phyloP scores from a whole-genome alignment of 2,329 filamentous ascomycete genomes.

The Fusarium penzigii region DNA sequence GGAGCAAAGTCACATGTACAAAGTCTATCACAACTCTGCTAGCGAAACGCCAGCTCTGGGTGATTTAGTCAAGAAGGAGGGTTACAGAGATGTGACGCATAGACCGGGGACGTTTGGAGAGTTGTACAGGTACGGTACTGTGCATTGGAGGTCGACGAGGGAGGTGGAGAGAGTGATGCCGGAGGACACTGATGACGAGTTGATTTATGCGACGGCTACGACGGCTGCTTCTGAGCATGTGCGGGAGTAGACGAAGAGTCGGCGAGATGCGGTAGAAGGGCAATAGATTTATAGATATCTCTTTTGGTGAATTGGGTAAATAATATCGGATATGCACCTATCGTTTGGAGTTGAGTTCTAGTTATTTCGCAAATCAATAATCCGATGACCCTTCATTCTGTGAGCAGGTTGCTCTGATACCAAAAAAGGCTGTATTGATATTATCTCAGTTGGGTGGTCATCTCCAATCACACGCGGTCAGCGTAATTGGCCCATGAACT shows the following conservation, averaged over 20 bases:
- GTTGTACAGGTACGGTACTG: constrained; percentile 36
- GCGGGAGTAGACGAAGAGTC: not conserved
- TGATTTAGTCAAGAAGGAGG: constrained; percentile 32
- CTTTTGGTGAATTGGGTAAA: not conserved
- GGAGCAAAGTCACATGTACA: constrained; percentile 38
- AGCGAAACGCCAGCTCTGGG: constrained; percentile 32
- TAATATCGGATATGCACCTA: too few relatives aligned
- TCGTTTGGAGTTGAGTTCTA: too few relatives aligned
- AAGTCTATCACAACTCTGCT: constrained; percentile 39
- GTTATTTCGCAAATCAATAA: too few relatives aligned
- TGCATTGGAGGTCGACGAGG: constrained; percentile 34
- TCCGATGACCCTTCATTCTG: too few relatives aligned
- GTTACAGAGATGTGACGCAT: constrained; percentile 29
- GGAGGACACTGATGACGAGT: constrained; percentile 18
- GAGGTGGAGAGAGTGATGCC: constrained; percentile 27
- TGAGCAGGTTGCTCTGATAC: too few relatives aligned
- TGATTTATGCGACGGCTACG: constrained; percentile 19
- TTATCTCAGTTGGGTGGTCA: too few relatives aligned
- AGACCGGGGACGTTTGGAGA: constrained; percentile 37
- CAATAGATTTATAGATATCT: not conserved
- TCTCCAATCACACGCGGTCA: too few relatives aligned
- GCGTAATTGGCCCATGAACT: too few relatives aligned
- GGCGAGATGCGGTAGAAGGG: not conserved
- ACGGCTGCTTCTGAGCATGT: not conserved
- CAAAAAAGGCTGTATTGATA: too few relatives aligned